Evolutionary conservation across 1,139 yeast species (phyloP).

Genomic region (Suzukiozyma palmioleophila): DNA sequence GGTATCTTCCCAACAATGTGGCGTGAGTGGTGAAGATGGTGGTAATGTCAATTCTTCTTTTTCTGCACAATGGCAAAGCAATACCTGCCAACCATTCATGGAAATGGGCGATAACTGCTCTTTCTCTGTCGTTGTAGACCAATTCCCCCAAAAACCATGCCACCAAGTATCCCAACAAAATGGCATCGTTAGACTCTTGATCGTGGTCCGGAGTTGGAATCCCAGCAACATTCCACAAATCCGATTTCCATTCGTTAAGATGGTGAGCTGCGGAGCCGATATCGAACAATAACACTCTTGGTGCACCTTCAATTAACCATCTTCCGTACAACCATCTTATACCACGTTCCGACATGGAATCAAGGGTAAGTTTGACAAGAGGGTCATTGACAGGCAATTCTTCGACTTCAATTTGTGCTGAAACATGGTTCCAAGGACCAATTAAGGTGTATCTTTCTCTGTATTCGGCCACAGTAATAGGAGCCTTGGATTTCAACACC

Average conservation of each 20-base stretch:
- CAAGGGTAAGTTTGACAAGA: conserved; percentile 56
- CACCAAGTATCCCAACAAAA: conserved; percentile 84
- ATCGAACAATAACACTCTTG: conserved; percentile 85
- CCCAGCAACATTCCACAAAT: conserved; percentile 86
- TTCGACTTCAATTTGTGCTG: conserved; percentile 92
- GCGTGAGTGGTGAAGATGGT: conserved; percentile 98
- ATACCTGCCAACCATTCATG: conserved; percentile 99
- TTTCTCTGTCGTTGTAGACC: conserved; percentile 72
- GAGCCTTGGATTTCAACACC: conserved; percentile 93
- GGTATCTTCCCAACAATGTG: conserved; percentile 86
- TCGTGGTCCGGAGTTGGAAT: conserved; percentile 93
- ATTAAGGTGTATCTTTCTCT: conserved; percentile 80
- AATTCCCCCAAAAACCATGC: conserved; percentile 98
- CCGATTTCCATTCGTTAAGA: conserved; percentile 91
- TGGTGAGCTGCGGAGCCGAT: conserved; percentile 65
- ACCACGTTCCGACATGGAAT: conserved; percentile 77
- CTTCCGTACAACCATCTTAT: conserved; percentile 83
- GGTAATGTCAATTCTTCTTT: conserved; percentile 87
- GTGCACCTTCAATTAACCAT: conserved; percentile 98
- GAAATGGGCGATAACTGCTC: conserved; percentile 90
- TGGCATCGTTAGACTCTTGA: conserved; percentile 85
- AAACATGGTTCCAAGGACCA: conserved; percentile 78
- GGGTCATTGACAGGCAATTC: conserved; percentile 70
- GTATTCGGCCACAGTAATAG: conserved; percentile 92
- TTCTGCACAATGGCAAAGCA: conserved; percentile 87